Base-by-base conservation (phyloP, 805 yeast species). In the Yamadazyma sp. region DNA sequence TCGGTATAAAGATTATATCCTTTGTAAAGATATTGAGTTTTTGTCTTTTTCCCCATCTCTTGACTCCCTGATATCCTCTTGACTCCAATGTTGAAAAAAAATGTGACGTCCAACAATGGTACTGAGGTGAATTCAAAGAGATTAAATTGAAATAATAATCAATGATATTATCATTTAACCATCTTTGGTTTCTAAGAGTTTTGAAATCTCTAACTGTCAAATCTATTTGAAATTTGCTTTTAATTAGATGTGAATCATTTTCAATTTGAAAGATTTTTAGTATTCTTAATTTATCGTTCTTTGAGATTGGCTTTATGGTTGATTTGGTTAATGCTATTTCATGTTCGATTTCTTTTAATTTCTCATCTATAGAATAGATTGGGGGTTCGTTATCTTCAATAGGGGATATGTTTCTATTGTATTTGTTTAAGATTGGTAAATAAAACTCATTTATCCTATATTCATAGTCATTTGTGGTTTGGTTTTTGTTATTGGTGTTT, bases 151-250 rank as follows among this genome's bases (percentile, higher is more conserved):
- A 65, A 54, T 82, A 91, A 48, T 80, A 82, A 52, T 93, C 98
- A 39, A 93, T 89, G 4, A 93, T 73, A 28, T 81, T 85, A 58
- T 93, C 98, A 54, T 93, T 93, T 20, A 93, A 70, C 98, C 98
- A 93, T 25, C 71, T 61, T 4, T 82, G 69, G 35, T 82, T 84
- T 7, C 71, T 60, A 22, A 93, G 64, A 0, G 96, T 87, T 29
- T 71, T 68, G 36, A 91, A 57, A 55, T 93, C 98, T 22, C 75
- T 61, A 0, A 74, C 73, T 4, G 62, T 60, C 2, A 89, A 73
- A 32, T 84, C 91, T 27, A 89, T 75, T 20, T 42, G 43, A 28
- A 35, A 48, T 23, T 50, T 43, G 1, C 47, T 38, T 7, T 42
- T 43, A 9, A 47, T 33, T 18, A 45, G 14, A 22, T 33, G 24